phyloP scores from a whole-genome alignment of 2,329 filamentous ascomycete species.

The Fusarium sp. region DNA sequence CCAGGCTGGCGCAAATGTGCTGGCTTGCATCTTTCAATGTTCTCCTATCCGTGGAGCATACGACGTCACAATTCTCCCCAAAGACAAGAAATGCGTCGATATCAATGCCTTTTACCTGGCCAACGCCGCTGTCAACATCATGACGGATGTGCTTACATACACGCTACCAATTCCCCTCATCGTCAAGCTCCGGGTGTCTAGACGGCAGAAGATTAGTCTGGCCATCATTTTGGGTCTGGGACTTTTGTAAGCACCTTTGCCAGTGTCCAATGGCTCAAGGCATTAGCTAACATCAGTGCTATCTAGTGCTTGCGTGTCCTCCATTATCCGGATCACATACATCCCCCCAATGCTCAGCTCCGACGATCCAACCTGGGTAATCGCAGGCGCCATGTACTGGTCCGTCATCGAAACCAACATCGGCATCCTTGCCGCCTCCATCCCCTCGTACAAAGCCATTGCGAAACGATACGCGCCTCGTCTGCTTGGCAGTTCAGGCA shows the following conservation, averaged over 20 bases:
- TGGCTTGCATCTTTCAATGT: conserved; percentile 34
- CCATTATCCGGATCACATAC: conserved; percentile 33
- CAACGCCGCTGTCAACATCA: conserved; percentile 27
- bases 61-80: neutral
- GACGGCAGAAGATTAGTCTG: conserved; percentile 29
- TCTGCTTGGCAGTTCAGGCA: conserved; percentile 22
- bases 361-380: conserved; percentile 25
- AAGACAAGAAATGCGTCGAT: conserved; percentile 23
- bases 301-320: conserved; percentile 18
- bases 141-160: conserved; percentile 25
- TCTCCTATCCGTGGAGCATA: conserved; percentile 9
- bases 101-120: conserved; percentile 34
- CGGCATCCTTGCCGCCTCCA: conserved; percentile 31
- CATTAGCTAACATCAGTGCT: neutral
- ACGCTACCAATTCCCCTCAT: conserved; percentile 15
- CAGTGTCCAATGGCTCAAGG: neutral
- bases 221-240: conserved; percentile 21
- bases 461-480: conserved; percentile 32
- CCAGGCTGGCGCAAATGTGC: conserved; percentile 23
- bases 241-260: conserved; percentile 12
- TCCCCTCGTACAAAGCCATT: conserved; percentile 30
- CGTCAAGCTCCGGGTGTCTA: conserved; percentile 15
- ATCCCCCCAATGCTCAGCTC: conserved; percentile 34
- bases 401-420: conserved; percentile 35
- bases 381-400: conserved; percentile 34